A percentile compares a stretch with the other conserved stretches of the same genome.
phyloP scores from a whole-genome alignment of 2,329 filamentous ascomycete genomes.

The Colletotrichum sp. region DNA sequence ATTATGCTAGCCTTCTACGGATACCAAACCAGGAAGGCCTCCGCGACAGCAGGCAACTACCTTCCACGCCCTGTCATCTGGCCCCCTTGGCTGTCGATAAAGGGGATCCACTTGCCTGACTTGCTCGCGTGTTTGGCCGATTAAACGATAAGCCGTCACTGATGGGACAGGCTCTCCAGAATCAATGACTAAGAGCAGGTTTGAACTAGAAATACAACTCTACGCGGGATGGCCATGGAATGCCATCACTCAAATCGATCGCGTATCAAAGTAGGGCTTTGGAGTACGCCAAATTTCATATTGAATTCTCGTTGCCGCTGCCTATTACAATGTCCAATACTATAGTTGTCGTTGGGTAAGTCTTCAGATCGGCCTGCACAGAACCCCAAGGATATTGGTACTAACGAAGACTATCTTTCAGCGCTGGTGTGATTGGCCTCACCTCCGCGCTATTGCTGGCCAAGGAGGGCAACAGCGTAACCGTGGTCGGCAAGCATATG shows the following conservation, averaged over 20 bases:
- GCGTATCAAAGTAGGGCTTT: neutral
- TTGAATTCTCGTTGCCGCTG: too few species aligned
- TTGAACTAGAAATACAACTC: neutral
- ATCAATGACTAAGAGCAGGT: neutral
- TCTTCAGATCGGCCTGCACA: neutral
- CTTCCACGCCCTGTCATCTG: neutral
- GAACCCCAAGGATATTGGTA: neutral
- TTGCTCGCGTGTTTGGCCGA: neutral
- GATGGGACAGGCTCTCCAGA: fast-evolving
- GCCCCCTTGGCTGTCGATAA: neutral
- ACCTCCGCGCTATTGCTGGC: slow-evolving; percentile 55
- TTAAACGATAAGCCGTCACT: neutral
- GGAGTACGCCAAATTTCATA: neutral
- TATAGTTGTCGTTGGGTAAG: neutral
- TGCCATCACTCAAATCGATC: neutral
- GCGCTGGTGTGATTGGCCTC: slow-evolving; percentile 56
- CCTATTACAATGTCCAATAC: neutral
- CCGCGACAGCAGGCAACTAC: neutral
- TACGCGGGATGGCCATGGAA: neutral
- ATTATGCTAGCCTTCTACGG: neutral
- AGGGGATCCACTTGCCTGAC: neutral
- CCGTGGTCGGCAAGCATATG: slow-evolving; percentile 73
- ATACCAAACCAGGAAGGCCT: neutral
- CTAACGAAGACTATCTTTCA: neutral
- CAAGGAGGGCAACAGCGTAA: slow-evolving; percentile 45